These are phyloP conservation scores for Blumeria graminis DNA, from an alignment of 2,329 filamentous ascomycete species.

Conservation along the genomic window DNA sequence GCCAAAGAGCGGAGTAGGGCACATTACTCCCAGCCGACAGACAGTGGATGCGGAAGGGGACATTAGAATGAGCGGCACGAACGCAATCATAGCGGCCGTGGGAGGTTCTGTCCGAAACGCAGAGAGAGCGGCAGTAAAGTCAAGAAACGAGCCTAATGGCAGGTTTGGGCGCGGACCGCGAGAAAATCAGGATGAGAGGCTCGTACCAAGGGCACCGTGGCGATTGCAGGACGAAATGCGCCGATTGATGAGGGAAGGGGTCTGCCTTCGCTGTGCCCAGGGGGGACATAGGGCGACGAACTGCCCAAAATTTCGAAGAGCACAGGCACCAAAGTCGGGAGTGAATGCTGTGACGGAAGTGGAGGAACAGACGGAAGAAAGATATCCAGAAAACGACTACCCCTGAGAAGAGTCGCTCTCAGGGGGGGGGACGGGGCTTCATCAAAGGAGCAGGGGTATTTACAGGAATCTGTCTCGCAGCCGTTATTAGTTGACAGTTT, in stretches of 20 bases:
- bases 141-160: not conserved
- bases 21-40: not conserved
- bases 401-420: not conserved
- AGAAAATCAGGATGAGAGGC: not conserved
- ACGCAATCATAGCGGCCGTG: not conserved
- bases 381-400: not conserved
- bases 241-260: not conserved
- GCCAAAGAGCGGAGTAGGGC: not conserved
- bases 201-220: not conserved
- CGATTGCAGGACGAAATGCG: not conserved
- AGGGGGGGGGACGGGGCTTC: not conserved
- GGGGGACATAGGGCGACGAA: not conserved
- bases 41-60: not conserved
- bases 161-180: not conserved
- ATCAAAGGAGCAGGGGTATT: not conserved
- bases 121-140: not conserved
- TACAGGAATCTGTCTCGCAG: not conserved
- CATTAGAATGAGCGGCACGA: not conserved
- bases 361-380: not conserved
- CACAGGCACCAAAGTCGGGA: not conserved
- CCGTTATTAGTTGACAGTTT: not conserved
- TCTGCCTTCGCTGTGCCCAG: not conserved
- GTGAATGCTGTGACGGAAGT: too few relatives aligned
- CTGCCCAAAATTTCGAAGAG: not conserved
- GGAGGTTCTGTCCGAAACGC: not conserved